Percentiles rank a stretch among this genome's conserved stretches.
Evolutionary conservation across 345 rosid genomes (phyloP).

Genomic region (Erucastrum elatum): DNA sequence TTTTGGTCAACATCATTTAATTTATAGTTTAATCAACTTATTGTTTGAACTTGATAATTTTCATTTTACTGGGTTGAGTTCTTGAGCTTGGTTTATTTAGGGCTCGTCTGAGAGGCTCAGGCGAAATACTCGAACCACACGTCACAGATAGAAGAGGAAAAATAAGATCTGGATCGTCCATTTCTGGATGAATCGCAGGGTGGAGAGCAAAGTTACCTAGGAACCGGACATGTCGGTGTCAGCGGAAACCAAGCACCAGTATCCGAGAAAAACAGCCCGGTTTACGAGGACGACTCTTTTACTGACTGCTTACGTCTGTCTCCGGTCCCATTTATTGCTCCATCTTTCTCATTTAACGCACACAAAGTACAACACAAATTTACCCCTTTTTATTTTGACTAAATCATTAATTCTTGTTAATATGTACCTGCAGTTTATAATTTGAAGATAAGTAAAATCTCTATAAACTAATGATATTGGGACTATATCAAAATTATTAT

Average conservation of each 20-base stretch:
- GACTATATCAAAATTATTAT: too few species aligned
- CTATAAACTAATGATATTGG: too few species aligned
- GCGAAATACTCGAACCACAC: conserved; percentile 48
- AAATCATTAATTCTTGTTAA: too few species aligned
- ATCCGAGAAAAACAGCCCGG: conserved; percentile 54
- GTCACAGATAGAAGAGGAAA: conserved; percentile 46
- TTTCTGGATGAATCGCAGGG: conserved; percentile 30
- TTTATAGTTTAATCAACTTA: too few species aligned
- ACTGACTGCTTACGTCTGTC: conserved; percentile 43
- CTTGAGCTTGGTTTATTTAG: conserved; percentile 23
- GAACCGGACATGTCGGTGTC: conserved; percentile 60
- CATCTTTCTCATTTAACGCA: conserved; percentile 27
- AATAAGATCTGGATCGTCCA: conserved; percentile 42
- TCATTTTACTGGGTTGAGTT: not conserved
- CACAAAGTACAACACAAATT: conserved; percentile 33
- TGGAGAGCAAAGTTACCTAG: conserved; percentile 20
- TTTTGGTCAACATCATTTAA: not conserved
- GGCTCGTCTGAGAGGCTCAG: conserved; percentile 36
- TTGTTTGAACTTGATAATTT: not conserved
- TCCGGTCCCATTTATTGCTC: conserved; percentile 32
- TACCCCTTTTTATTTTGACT: not conserved
- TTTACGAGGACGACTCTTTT: conserved; percentile 42
- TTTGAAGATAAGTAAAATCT: too few species aligned
- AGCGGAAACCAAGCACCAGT: conserved; percentile 54
- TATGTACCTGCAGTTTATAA: too few species aligned